phyloP scores from a whole-genome alignment of 257 asterid genomes.

The Nicotiana obtusifolia region DNA sequence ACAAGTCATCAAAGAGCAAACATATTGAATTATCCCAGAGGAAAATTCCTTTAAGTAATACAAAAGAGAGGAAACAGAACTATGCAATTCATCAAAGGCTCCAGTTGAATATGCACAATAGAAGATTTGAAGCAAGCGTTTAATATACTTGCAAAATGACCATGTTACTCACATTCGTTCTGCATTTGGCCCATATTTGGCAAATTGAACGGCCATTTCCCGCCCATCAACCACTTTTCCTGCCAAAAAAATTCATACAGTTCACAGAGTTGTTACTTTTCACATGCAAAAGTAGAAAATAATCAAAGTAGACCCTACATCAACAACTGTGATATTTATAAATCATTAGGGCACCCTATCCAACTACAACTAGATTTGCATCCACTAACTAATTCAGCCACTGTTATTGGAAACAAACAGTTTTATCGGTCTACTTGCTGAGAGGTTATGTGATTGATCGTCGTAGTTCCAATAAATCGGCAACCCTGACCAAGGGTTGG shows the following conservation, averaged over 20 bases:
- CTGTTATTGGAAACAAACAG: background rate
- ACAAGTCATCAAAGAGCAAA: background rate
- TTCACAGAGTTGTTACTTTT: background rate
- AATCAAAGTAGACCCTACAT: background rate
- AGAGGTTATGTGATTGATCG: background rate
- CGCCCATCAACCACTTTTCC: conserved; percentile 95
- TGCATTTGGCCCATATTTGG: conserved; percentile 96
- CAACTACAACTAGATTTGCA: background rate
- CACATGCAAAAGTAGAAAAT: background rate
- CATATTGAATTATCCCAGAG: background rate
- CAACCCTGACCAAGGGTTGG: background rate
- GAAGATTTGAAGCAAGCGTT: background rate
- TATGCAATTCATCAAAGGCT: background rate
- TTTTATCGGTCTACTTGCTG: background rate
- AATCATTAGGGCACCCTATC: background rate
- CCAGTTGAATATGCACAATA: background rate
- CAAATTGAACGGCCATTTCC: conserved; percentile 96
- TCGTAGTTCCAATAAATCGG: background rate
- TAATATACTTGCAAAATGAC: background rate
- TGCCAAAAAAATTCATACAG: background rate
- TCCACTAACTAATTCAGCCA: background rate
- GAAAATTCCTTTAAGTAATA: background rate
- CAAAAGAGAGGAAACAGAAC: background rate
- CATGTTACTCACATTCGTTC: conserved; percentile 66
- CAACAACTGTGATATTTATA: background rate